phyloP scores from a whole-genome alignment of 768 basidiomycete species.

The Gloeophyllum trabeum region DNA sequence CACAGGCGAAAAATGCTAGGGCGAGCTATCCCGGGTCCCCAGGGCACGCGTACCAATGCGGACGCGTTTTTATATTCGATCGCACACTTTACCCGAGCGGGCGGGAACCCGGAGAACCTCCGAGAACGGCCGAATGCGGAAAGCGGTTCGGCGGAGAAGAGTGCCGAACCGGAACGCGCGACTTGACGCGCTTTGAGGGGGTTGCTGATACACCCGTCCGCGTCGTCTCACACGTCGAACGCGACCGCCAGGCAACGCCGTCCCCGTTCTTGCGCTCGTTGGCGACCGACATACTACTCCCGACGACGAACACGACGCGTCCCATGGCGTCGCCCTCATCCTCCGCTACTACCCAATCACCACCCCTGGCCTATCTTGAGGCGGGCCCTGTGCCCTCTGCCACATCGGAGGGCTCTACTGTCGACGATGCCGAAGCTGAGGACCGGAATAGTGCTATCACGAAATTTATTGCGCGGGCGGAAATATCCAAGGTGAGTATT shows the following conservation, averaged over 20 bases:
- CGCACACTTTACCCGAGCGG: no score
- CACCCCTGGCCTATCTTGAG: conserved; percentile 53
- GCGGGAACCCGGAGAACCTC: no score
- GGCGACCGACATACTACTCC: conserved; percentile 3
- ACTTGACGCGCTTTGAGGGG: no score
- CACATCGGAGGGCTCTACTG: conserved; percentile 20
- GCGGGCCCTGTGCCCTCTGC: conserved; percentile 27
- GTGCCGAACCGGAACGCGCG: no score
- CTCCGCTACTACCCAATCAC: conserved; percentile 75
- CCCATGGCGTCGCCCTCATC: conserved; percentile 72
- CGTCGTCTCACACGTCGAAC: conserved; percentile 9
- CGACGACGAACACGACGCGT: conserved; percentile 6
- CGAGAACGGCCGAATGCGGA: no score
- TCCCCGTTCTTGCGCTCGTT: conserved; percentile 4
- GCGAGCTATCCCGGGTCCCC: no score
- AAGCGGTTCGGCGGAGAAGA: no score
- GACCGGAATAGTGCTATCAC: conserved; percentile 57
- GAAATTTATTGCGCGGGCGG: conserved; percentile 70
- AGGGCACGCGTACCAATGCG: no score
- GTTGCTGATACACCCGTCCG: conserved; percentile 11
- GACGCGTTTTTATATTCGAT: no score
- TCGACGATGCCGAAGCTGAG: conserved; percentile 38
- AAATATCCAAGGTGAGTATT: conserved; percentile 65
- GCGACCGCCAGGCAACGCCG: no score
- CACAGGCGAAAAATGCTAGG: no score